phyloP scores from a whole-genome alignment of 352 stramenopile species.

The Pythium biforme region DNA sequence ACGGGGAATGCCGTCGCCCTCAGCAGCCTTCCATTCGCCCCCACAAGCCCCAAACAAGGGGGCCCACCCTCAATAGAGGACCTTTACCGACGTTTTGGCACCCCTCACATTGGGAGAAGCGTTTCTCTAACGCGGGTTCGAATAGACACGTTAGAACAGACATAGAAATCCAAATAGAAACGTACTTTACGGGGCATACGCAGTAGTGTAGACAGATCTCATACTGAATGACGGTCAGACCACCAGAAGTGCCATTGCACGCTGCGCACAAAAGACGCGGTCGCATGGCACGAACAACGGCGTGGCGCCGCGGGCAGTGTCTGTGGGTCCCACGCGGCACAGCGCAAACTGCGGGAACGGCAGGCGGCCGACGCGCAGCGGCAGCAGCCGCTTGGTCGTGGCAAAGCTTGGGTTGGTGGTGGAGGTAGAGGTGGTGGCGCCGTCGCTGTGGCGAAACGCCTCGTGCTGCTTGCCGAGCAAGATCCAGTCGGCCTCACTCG shows the following conservation, averaged over 20 bases:
- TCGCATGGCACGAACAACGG: background rate
- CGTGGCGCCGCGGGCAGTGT: background rate
- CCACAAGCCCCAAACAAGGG: background rate
- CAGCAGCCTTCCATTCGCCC: slow-evolving; percentile 7
- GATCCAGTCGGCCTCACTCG: slow-evolving; percentile 64
- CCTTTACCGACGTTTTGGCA: background rate
- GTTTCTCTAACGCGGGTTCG: slow-evolving; percentile 18
- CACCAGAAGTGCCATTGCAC: slow-evolving; percentile 25
- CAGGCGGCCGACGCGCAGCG: slow-evolving; percentile 43
- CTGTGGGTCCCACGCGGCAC: background rate
- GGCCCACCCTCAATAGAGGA: slow-evolving; percentile 21
- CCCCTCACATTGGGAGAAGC: background rate
- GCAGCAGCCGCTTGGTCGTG: slow-evolving; percentile 32
- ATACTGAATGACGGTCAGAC: too few relatives aligned
- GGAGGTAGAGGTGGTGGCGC: too few relatives aligned
- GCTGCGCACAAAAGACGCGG: slow-evolving; percentile 23
- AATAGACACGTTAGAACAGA: background rate
- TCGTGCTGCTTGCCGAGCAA: slow-evolving; percentile 63
- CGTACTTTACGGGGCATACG: slow-evolving; percentile 12
- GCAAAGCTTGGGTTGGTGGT: too few relatives aligned
- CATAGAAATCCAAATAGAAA: background rate
- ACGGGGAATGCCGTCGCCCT: slow-evolving; percentile 15
- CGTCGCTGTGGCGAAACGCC: slow-evolving; percentile 36
- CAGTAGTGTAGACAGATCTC: background rate
- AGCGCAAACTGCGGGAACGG: slow-evolving; percentile 58